These are phyloP conservation scores for Sergeia podlipaevii DNA, from an alignment of 208 protist genomes.

Conservation along the genomic window DNA sequence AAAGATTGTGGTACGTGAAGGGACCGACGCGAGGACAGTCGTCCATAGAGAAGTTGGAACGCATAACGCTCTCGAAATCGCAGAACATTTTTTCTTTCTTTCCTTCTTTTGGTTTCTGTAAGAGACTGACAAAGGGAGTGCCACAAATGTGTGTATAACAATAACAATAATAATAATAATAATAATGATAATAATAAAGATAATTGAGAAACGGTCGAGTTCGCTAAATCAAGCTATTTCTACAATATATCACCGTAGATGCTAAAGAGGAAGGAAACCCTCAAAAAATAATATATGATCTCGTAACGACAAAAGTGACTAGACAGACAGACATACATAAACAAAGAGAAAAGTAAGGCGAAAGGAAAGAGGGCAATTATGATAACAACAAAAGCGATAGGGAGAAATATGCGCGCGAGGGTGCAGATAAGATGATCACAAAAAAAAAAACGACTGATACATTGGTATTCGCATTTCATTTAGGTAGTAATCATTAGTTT, in stretches of 20 bases:
- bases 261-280: background rate
- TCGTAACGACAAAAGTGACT: background rate
- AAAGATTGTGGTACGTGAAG: slow-evolving; percentile 78
- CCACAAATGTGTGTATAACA: slow-evolving; percentile 6
- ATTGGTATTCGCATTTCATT: no score
- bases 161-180: background rate
- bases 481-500: no score
- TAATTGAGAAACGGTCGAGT: background rate
- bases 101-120: background rate
- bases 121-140: background rate
- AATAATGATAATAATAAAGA: background rate
- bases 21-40: slow-evolving; percentile 76
- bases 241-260: background rate
- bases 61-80: slow-evolving; percentile 67
- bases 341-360: slow-evolving; percentile 10
- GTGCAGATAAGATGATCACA: no score
- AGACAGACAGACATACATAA: slow-evolving; percentile 8
- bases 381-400: slow-evolving; percentile 6
- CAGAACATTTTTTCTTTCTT: slow-evolving; percentile 34
- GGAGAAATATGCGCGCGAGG: no score
- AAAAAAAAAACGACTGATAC: no score
- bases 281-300: background rate
- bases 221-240: no score
- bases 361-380: slow-evolving; percentile 12
- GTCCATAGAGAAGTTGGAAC: slow-evolving; percentile 70